These are phyloP conservation scores for Drosera capensis DNA, from an alignment of 148 eudicot genomes.

Conservation along the genomic window DNA sequence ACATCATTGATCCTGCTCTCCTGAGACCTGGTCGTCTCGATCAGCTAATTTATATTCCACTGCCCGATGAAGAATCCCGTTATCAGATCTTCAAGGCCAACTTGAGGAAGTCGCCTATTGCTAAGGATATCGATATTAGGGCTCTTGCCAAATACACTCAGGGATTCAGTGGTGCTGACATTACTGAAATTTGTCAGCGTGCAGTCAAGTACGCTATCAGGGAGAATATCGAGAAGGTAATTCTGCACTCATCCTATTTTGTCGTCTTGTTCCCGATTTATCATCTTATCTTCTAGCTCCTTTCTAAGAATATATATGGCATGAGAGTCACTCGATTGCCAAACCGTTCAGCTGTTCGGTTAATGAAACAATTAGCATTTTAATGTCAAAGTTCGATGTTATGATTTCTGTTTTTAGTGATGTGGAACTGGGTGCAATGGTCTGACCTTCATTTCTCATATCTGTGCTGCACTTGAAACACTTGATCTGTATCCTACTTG, in stretches of 20 bases:
- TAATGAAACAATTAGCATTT: no score
- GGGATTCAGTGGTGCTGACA: slow-evolving; percentile 89
- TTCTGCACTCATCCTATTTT: not conserved
- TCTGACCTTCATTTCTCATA: no score
- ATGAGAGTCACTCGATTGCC: no score
- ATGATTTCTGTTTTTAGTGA: no score
- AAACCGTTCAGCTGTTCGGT: no score
- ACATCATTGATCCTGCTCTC: slow-evolving; percentile 77
- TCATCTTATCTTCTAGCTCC: not conserved
- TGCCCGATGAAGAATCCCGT: slow-evolving; percentile 84
- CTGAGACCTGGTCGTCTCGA: slow-evolving; percentile 84
- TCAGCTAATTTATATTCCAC: slow-evolving; percentile 76
- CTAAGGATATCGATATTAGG: slow-evolving; percentile 63
- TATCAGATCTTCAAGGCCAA: slow-evolving; percentile 57
- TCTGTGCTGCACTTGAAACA: no score
- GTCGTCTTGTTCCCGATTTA: not conserved
- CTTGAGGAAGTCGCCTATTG: slow-evolving; percentile 66
- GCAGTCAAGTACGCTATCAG: slow-evolving; percentile 83
- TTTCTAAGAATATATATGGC: no score
- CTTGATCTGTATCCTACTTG: no score
- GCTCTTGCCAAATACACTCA: slow-evolving; percentile 91
- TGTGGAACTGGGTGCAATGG: no score
- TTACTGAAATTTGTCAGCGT: slow-evolving; percentile 85
- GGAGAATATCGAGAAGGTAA: slow-evolving; percentile 77
- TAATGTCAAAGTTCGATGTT: no score